Conservation (phyloP, 2,329 filamentous ascomycete genomes). For the Nemania bipapillata region DNA sequence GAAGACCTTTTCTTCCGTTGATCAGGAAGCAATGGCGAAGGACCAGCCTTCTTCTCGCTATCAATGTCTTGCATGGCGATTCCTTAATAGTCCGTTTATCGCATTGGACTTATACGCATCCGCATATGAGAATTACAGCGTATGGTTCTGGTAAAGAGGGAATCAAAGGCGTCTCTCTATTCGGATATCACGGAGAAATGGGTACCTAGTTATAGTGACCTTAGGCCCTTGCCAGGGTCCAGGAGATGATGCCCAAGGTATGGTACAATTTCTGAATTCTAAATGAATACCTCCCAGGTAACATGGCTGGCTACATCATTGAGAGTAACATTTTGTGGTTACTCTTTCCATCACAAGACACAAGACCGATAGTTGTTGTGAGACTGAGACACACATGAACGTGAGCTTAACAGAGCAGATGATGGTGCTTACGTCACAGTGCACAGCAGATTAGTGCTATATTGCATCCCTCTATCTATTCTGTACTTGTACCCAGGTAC, state of each 20-base stretch:
- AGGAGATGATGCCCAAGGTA: neutral
- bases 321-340: conserved; percentile 21
- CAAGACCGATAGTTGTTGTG: neutral
- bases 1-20: conserved; percentile 11
- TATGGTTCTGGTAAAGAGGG: neutral
- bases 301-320: neutral
- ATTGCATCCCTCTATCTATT: neutral
- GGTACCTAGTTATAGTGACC: conserved; percentile 8
- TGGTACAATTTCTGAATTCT: conserved; percentile 10
- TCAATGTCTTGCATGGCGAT: conserved; percentile 28
- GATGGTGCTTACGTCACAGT: conserved; percentile 24
- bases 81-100: neutral
- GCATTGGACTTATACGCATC: neutral
- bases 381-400: conserved; percentile 4
- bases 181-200: conserved; percentile 19
- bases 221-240: conserved; percentile 5
- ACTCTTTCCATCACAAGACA: conserved; percentile 23
- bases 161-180: neutral
- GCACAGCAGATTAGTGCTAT: neutral
- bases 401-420: conserved; percentile 12
- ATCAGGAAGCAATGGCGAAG: conserved; percentile 22
- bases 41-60: conserved; percentile 33
- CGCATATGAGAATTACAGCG: neutral
- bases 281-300: neutral
- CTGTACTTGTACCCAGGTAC: neutral